Conservation (phyloP, 345 rosid species). For the Gossypium bickii region DNA sequence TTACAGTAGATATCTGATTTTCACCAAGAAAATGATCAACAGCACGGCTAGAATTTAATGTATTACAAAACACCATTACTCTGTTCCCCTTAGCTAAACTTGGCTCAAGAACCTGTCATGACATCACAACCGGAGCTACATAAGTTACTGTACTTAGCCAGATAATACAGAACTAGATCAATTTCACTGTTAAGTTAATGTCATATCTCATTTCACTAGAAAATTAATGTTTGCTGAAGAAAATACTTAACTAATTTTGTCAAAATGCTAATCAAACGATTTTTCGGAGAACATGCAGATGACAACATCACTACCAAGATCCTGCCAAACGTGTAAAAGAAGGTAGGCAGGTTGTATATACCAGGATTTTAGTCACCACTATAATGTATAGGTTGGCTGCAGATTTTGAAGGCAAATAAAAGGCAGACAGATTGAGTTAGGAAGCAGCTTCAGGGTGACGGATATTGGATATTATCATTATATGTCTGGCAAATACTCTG, state of each 20-base stretch:
- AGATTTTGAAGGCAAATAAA: not conserved
- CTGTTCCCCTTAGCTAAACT: conserved; percentile 90
- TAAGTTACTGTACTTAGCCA: conserved; percentile 11
- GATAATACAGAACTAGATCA: not conserved
- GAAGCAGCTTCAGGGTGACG: not conserved
- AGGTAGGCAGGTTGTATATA: not conserved
- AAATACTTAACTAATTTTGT: not conserved
- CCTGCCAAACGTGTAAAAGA: not conserved
- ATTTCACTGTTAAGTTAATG: not conserved
- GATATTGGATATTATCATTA: not conserved
- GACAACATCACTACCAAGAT: not conserved
- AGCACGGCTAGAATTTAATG: conserved; percentile 86
- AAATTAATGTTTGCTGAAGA: conserved; percentile 1
- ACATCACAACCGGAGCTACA: conserved; percentile 18
- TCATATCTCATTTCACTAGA: not conserved
- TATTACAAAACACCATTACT: conserved; percentile 94
- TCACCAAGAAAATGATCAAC: conserved; percentile 87
- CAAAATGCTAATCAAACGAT: conserved; percentile 2
- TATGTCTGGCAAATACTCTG: not conserved
- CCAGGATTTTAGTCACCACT: not conserved
- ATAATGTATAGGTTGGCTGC: not conserved
- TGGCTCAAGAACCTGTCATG: conserved; percentile 85
- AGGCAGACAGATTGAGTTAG: not conserved
- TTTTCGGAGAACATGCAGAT: not conserved
- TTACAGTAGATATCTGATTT: conserved; percentile 74